Evolutionary conservation across 1,139 yeast genomes (phyloP).

Genomic region (Kodamaea derodonti): DNA sequence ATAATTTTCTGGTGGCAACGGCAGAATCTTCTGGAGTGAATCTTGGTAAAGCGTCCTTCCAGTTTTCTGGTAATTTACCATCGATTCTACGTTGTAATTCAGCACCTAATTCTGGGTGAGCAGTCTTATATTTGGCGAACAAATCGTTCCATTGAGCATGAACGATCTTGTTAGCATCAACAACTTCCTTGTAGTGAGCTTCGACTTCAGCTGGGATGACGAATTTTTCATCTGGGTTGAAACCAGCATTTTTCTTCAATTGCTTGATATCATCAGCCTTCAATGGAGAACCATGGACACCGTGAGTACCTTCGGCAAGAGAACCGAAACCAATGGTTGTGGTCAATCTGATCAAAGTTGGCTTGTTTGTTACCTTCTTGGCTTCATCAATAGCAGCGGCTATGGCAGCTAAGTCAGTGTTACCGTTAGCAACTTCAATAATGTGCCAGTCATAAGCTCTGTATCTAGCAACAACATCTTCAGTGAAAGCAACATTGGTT

Average conservation of each 20-base stretch:
- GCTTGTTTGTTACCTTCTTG: slow-evolving; percentile 67
- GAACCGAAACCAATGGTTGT: slow-evolving; percentile 98
- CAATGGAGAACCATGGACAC: slow-evolving; percentile 97
- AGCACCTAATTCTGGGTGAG: slow-evolving; percentile 77
- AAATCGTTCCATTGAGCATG: slow-evolving; percentile 74
- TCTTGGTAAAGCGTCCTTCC: slow-evolving; percentile 76
- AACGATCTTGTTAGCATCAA: slow-evolving; percentile 53
- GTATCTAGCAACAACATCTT: slow-evolving; percentile 83
- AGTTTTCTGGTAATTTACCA: slow-evolving; percentile 78
- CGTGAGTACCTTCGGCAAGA: slow-evolving; percentile 76
- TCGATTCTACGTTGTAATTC: slow-evolving; percentile 79
- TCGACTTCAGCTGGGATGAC: slow-evolving; percentile 81
- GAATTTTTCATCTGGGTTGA: slow-evolving; percentile 81
- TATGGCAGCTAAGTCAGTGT: slow-evolving; percentile 72
- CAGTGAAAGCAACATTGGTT: slow-evolving; percentile 90
- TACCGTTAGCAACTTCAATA: slow-evolving; percentile 73
- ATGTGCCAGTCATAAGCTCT: slow-evolving; percentile 96
- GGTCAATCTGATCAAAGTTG: slow-evolving; percentile 83
- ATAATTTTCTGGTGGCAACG: slow-evolving; percentile 91
- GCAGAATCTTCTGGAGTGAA: slow-evolving; percentile 79
- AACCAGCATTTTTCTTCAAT: slow-evolving; percentile 80
- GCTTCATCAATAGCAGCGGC: slow-evolving; percentile 71
- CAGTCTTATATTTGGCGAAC: slow-evolving; percentile 57
- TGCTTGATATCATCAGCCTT: slow-evolving; percentile 91
- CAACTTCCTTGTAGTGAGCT: slow-evolving; percentile 59